Evolutionary conservation across 78 protist genomes (phyloP).

Genomic region (Parvularia atlantis): DNA sequence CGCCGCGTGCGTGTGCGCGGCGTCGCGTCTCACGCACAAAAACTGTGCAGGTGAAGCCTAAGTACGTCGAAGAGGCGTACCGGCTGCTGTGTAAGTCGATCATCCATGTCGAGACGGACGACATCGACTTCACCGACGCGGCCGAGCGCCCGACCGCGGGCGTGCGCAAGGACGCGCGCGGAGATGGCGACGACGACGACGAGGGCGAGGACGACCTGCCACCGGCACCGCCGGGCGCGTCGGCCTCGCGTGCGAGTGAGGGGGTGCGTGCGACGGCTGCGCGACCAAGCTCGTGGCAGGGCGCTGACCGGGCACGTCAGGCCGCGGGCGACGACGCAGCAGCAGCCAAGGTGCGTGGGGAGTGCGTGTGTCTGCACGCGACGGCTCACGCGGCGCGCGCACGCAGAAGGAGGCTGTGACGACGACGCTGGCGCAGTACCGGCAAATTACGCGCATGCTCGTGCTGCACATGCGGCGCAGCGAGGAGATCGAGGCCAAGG

Average conservation of each 20-base stretch:
- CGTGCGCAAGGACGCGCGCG: too few relatives aligned
- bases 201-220: background rate
- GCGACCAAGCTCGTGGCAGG: background rate
- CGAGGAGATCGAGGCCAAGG: background rate
- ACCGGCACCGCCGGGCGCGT: background rate
- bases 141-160: background rate
- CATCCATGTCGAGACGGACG: constrained; percentile 43
- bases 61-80: constrained; percentile 45
- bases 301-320: background rate
- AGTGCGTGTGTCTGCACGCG: background rate
- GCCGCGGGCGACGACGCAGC: background rate
- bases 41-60: background rate
- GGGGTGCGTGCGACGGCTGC: background rate
- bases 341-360: background rate
- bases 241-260: background rate
- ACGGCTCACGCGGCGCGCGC: background rate
- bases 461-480: background rate
- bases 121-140: background rate
- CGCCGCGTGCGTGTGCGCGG: constrained; percentile 4
- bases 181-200: background rate
- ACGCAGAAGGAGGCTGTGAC: background rate
- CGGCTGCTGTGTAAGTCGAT: constrained; percentile 50
- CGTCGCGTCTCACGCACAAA: background rate
- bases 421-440: background rate
- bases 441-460: background rate